Evolutionary conservation across 257 asterid genomes (phyloP).

Genomic region (Anisodus acutangulus): DNA sequence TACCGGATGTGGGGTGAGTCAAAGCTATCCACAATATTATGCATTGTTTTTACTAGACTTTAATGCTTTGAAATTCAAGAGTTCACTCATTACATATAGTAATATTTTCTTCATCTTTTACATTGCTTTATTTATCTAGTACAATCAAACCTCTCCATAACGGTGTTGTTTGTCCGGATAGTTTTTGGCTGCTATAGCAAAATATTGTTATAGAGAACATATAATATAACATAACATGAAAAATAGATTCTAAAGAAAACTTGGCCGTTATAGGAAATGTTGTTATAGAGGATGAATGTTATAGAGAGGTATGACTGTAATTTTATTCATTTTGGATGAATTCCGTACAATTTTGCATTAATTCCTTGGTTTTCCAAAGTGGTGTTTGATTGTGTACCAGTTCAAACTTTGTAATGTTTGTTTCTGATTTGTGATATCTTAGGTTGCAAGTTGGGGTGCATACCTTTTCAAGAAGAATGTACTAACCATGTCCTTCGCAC

Average conservation of each 20-base stretch:
- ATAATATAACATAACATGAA: no score
- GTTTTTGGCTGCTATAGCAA: no score
- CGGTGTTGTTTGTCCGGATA: no score
- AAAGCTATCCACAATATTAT: neutral
- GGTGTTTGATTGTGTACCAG: neutral
- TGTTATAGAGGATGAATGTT: no score
- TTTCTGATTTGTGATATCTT: neutral
- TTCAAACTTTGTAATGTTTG: neutral
- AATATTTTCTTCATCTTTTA: neutral
- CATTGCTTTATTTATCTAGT: neutral
- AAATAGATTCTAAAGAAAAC: no score
- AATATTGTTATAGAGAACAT: no score
- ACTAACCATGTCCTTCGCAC: slow-evolving; percentile 54
- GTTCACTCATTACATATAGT: neutral
- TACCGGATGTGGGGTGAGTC: slow-evolving; percentile 57
- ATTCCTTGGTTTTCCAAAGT: neutral
- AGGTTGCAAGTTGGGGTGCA: slow-evolving; percentile 62
- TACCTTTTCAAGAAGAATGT: slow-evolving; percentile 53
- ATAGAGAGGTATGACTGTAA: no score
- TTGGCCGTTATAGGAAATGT: no score
- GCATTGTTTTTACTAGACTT: neutral
- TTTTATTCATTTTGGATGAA: neutral
- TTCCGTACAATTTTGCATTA: neutral
- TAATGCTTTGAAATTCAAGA: neutral
- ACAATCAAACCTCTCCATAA: no score